Evolutionary conservation across 306 rosid genomes (phyloP), one percentile per base, ranked within the genome.

Genomic region (Lathyrus aphaca): DNA sequence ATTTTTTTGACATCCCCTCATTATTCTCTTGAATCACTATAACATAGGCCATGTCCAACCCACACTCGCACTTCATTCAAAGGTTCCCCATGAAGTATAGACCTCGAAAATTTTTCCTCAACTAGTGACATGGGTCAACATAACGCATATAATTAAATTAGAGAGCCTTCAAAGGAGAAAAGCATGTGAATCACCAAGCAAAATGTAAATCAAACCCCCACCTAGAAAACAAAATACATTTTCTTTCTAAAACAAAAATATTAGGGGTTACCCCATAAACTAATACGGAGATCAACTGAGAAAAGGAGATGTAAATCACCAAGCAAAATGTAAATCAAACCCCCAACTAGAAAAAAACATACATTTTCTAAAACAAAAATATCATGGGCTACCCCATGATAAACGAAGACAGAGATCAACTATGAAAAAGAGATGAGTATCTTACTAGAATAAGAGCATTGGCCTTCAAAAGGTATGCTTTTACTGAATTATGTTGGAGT

Each of bases 361-460:
- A 16, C 3, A 27, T 29, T 57, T 15, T 13, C 50, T 13, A 3
- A 29, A 69, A n/a, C 7, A 64, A 39, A 64, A 37, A 64, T 32
- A 69, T 44, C 53, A 64, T 38, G 58, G 53, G 49, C 66, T 65
- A 70, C 68, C 66, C 66, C 38, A 42, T n/a, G n/a, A n/a, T 53
- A 71, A 71, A 71, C 38, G 51, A 51, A 10, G 59, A 45, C 21
- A 38, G 46, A 54, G 61, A 73, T 35, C 27, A 64, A 63, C 55
- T 4, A 13, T 44, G 13, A 23, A 21, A 48, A 15, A 61, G 29
- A 53, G 64, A 21, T 15, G 46, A 75, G 25, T 79, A 18, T 38
- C 87, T 78, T 83, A 91, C 99, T 87, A 94, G 69, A 70, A 83
- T 69, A 62, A 91, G 91, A 51, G 96, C 87, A 75, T 79, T 79